These are phyloP conservation scores for Sarocladiaceae sp. DNA, from an alignment of 2,329 filamentous ascomycete species.

Conservation along the genomic window DNA sequence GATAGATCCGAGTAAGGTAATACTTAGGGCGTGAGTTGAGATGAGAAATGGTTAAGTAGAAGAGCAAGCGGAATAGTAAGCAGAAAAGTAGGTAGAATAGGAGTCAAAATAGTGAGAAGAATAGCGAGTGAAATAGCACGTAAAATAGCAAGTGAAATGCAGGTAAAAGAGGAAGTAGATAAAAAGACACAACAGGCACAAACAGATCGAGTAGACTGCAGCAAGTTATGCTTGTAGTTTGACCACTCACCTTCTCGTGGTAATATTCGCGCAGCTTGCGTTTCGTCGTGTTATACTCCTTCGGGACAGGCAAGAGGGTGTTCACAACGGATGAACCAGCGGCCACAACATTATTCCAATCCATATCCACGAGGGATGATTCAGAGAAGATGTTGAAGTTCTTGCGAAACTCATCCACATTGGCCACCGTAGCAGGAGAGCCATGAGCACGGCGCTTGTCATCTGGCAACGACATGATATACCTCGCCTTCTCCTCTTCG, in stretches of 20 bases:
- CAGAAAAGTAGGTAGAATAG: too few species aligned
- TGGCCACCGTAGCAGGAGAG: conserved; percentile 63
- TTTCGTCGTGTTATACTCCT: conserved; percentile 58
- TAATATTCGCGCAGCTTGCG: conserved; percentile 67
- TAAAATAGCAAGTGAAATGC: too few species aligned
- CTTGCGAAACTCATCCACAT: conserved; percentile 66
- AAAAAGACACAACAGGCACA: too few species aligned
- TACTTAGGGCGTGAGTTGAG: too few species aligned
- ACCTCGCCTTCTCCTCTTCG: conserved; percentile 56
- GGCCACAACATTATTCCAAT: conserved; percentile 79
- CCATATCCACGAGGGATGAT: conserved; percentile 67
- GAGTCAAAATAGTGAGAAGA: too few species aligned
- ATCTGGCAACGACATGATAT: conserved; percentile 64
- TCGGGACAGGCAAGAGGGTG: conserved; percentile 66
- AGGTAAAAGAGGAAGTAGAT: too few species aligned
- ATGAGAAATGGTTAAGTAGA: too few species aligned
- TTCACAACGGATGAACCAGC: conserved; percentile 80
- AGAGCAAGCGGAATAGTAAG: too few species aligned
- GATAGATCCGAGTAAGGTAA: too few species aligned
- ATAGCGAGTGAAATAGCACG: too few species aligned
- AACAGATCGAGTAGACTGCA: too few species aligned
- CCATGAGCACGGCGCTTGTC: conserved; percentile 59
- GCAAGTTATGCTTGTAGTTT: neutral
- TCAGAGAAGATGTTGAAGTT: conserved; percentile 84
- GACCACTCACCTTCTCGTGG: conserved; percentile 52